Conservation (phyloP, 768 basidiomycete genomes). For the Mycena kentingensis region DNA sequence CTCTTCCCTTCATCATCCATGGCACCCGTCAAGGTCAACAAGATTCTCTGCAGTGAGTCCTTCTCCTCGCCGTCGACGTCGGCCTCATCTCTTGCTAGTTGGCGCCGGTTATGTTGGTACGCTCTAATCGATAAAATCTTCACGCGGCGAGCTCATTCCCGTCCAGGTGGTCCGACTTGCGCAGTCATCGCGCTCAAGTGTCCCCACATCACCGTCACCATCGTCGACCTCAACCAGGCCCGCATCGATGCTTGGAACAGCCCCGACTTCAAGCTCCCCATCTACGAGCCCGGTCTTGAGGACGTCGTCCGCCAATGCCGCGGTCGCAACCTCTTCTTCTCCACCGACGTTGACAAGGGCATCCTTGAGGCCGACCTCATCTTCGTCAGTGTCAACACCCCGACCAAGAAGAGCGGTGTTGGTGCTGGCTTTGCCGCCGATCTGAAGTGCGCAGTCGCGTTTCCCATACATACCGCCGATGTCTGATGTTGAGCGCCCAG, state of each 20-base stretch:
- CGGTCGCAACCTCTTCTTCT: constrained; percentile 96
- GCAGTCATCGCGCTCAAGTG: constrained; percentile 94
- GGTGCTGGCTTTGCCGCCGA: constrained; percentile 98
- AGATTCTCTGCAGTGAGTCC: constrained; percentile 75
- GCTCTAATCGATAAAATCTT: constrained; percentile 26
- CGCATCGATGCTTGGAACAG: constrained; percentile 98
- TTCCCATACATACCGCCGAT: constrained; percentile 13
- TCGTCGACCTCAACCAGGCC: constrained; percentile 94
- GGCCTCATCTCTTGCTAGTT: constrained; percentile 44
- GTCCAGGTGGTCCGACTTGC: constrained; percentile 87
- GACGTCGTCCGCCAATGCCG: constrained; percentile 87
- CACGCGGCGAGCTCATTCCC: constrained; percentile 3
- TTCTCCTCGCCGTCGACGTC: not conserved
- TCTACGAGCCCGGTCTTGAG: constrained; percentile 96
- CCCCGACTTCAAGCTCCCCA: constrained; percentile 80
- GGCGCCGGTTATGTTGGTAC: constrained; percentile 93
- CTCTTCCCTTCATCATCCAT: constrained; percentile 19
- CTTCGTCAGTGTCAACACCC: constrained; percentile 98
- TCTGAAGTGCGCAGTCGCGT: constrained; percentile 77
- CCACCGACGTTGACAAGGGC: constrained; percentile 89
- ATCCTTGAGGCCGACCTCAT: constrained; percentile 96
- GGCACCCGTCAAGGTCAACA: constrained; percentile 46
- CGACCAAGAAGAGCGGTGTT: constrained; percentile 97
- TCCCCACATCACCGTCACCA: constrained; percentile 91
- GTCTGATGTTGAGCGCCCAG: constrained; percentile 42